Percentiles rank a stretch among this genome's conserved stretches.
Evolutionary conservation across 768 basidiomycete species (phyloP).

Genomic region (Kondoa subrosea): DNA sequence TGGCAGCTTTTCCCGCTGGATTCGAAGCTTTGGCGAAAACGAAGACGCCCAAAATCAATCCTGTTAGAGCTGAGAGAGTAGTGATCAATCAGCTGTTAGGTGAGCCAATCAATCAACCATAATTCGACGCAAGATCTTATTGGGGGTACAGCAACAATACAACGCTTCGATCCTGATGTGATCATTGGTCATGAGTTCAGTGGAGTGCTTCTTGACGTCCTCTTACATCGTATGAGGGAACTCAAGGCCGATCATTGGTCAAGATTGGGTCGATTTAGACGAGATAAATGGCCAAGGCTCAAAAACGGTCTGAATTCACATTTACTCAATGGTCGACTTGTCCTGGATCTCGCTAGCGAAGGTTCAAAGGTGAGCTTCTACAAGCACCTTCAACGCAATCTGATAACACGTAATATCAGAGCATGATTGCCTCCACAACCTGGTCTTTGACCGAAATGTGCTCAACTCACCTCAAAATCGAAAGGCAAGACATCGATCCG

Average conservation of each 20-base stretch:
- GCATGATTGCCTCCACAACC: conserved; percentile 92
- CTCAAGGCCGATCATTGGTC: conserved; percentile 88
- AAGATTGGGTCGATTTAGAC: conserved; percentile 71
- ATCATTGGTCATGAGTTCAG: conserved; percentile 89
- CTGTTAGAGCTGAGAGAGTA: conserved; percentile 65
- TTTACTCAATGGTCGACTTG: conserved; percentile 57
- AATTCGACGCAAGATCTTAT: conserved; percentile 22
- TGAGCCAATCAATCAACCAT: too few species aligned
- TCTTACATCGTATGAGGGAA: conserved; percentile 78
- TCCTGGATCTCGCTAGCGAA: conserved; percentile 87
- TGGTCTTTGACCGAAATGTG: conserved; percentile 99
- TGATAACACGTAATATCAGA: conserved; percentile 37
- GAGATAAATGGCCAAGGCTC: conserved; percentile 63
- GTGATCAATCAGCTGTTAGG: conserved; percentile 70
- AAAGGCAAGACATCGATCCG: conserved; percentile 59
- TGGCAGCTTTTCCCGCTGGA: conserved; percentile 57
- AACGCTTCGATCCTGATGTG: conserved; percentile 81
- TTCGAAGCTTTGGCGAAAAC: conserved; percentile 49
- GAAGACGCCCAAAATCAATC: conserved; percentile 46
- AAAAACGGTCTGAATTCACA: conserved; percentile 66
- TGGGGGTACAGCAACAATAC: conserved; percentile 44
- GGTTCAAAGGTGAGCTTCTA: conserved; percentile 54
- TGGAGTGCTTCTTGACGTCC: conserved; percentile 71
- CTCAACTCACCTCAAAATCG: conserved; percentile 64
- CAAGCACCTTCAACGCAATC: background rate